Evolutionary conservation across 495 filamentous ascomycete species (phyloP), one percentile per base, ranked within the genome.

Genomic region (Xylaria sp.): DNA sequence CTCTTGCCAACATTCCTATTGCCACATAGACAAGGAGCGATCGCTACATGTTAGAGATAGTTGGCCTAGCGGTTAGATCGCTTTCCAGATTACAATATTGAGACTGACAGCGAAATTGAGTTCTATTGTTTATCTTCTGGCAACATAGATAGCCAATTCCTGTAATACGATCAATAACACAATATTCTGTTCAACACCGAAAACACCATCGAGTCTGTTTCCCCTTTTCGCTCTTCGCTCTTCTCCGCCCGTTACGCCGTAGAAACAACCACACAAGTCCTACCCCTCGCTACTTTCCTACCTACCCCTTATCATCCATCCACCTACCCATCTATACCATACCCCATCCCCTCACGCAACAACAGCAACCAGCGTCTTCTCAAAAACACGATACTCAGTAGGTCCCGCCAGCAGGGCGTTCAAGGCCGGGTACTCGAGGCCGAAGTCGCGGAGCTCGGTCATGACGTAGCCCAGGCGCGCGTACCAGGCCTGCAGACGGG

Each of bases 401-500:
- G 75, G 73, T 7, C 75, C 75, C 2, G 71, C 58, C 11, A 77
- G 65, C 67, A 69, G 40, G 44, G 68, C 66, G 5, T 57, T 70
- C 31, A 75, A 43, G 0, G 35, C 3, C 33, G 76, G 76, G 29
- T 75, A 73, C 15, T 67, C 71, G 6, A 50, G 14, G 14, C 43
- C 52, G 44, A 75, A 73, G 37, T 78, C 69, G 3, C 21, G 15
- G 6, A 62, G 33, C 11, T 69, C 69, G 12, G 61, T 52, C 24
- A 72, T n/a, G 33, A 24, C 12, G 35, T 76, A 78, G 0, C 76
- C 73, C 26, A 72, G 24, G 1, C 68, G 48, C 31, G 41, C 57
- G 33, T 75, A 78, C 75, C 72, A 78, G 29, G n/a, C 61, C 40
- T 67, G 61, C 17, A 74, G 62, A n/a, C 70, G 68, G 43, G 19